Evolutionary conservation across 495 filamentous ascomycete genomes (phyloP), one percentile per base, ranked within the genome.

Genomic region (Staphylotrichum tortipilum): DNA sequence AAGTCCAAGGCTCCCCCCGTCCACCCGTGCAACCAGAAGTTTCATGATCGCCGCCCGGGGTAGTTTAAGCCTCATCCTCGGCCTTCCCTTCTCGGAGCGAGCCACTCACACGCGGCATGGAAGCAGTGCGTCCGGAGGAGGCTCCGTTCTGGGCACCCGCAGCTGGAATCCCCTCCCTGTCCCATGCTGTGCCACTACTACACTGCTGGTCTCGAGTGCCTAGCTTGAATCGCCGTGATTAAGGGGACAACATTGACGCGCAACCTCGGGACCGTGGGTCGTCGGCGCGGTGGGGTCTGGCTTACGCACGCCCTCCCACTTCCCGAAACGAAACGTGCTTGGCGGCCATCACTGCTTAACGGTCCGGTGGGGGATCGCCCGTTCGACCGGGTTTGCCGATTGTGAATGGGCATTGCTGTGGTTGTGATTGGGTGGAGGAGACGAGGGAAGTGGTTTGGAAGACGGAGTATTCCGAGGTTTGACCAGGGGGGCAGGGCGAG

Each of bases 271-370:
- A n/a, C n/a, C n/a, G n/a, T 30, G 11, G 23, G n/a, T 14, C 23
- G 22, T 34, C 9, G 34, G 42, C 28, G 28, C 28, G 34, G 17
- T 23, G 26, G 30, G 30, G 30, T 6, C 19, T 1, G 2, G 43
- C 34, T 45, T 35, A 45, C 30, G 43, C 30, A 45, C 19, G 2
- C 42, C 3, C 42, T 21, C 42, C 42, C 42, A 44, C 43, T 23
- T 45, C 18, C 43, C 43, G 30, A 33, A 44, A 15, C 26, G 9
- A 7, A 11, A 0, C 7, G 14, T n/a, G 15, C 24, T 17, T 3
- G 11, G 26, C 28, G 18, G 10, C 3, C 28, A 31, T 4, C 41
- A 17, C 18, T 23, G 41, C 31, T 44, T 11, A 19, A 22, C 41
- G 26, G 28, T 31, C 10, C 9, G 28, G 23, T 14, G 26, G 4